Base-by-base conservation (phyloP, 345 rosid genomes). In the Gynandropsis gynandra region DNA sequence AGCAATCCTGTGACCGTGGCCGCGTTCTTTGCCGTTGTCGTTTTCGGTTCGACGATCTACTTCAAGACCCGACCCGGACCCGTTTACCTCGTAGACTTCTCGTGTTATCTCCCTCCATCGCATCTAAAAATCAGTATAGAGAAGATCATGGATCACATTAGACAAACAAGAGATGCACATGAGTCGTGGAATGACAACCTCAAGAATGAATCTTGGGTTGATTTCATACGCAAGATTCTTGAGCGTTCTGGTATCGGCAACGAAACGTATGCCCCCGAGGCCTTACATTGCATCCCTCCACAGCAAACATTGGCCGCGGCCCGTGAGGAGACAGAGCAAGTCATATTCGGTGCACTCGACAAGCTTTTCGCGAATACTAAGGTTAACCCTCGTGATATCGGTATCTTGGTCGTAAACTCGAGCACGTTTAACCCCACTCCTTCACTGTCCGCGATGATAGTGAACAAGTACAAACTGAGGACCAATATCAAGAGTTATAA, bases 271-370 rank as follows among this genome's bases (percentile, higher is more conserved):
- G 67, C 67, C 7, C 96, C 98, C 6, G 78, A 81, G 37, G 74
- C 92, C 13, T 73, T 90, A 71, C 87, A 72, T 58, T 54, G 18
- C 9, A 40, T 83, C 24, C 97, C 96, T 0, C 96, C 97, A 3
- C 67, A 79, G 36, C 85, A 83, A 0, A 78, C 96, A 13, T 83
- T 83, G 88, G 81, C 77, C 1, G 89, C 87, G 4, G 97, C 97
- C 1, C 78, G 97, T 37, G 81, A 80, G 41, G 97, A 89, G 67
- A 81, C 97, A 1, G 87, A 89, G 68, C 84, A 80, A 80, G 97
- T 87, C 63, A 83, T 89, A 76, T 83, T 75, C 67, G 95, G 97
- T 39, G 81, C 89, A 21, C 63, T 89, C 48, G 88, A 83, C 56
- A 65, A 58, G 59, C 74, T 89, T 8, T 86, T 87, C 53, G 79